Percentiles rank a stretch among this genome's conserved stretches.
Conservation (phyloP, 148 eudicot genomes). For the Amaranthus hypochondriacus region DNA sequence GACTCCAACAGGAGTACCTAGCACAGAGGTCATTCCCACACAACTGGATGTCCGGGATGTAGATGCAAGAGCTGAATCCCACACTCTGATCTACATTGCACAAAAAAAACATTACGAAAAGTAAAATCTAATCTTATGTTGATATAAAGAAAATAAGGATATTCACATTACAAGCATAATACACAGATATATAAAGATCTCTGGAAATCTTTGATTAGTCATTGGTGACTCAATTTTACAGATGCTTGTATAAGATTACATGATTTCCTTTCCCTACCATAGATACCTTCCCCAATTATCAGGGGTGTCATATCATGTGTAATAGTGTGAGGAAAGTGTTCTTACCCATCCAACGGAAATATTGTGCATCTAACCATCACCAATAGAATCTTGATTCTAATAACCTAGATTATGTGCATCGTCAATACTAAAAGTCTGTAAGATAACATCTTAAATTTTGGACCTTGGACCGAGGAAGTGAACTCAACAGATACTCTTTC, state of each 20-base stretch:
- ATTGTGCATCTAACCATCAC: not conserved
- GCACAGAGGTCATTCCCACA: slow-evolving; percentile 51
- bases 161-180: not conserved
- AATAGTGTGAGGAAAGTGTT: not conserved
- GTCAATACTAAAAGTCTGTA: not conserved
- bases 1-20: slow-evolving; percentile 53
- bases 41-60: slow-evolving; percentile 59
- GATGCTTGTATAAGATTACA: not conserved
- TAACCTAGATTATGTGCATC: not conserved
- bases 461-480: not conserved
- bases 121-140: not conserved
- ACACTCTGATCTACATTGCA: slow-evolving; percentile 49
- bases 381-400: not conserved
- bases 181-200: not conserved
- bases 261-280: not conserved
- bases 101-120: not conserved
- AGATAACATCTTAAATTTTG: not conserved
- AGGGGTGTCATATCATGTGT: not conserved
- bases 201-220: slow-evolving; percentile 1
- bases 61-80: slow-evolving; percentile 63
- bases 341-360: not conserved
- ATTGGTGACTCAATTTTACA: not conserved
- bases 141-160: not conserved
- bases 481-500: not conserved
- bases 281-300: not conserved